Evolutionary conservation across 805 yeast species (phyloP).

Genomic region (Groenewaldozyma salmanticensis): DNA sequence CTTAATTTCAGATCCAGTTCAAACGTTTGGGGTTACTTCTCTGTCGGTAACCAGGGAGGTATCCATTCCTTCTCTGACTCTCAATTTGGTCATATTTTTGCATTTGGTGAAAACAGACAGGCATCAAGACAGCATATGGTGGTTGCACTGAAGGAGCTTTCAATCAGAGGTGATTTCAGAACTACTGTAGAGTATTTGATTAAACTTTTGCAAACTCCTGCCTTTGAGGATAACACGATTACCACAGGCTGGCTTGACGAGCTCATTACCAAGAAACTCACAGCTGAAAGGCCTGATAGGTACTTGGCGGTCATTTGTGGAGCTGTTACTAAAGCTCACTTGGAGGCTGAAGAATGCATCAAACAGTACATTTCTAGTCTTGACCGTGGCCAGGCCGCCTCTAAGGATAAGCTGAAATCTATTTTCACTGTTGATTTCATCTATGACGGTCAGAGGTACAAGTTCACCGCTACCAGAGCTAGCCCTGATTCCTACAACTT

Average conservation of each 20-base stretch:
- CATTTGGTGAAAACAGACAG: constrained; percentile 97
- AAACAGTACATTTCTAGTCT: constrained; percentile 64
- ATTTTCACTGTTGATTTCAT: constrained; percentile 90
- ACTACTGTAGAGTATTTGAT: constrained; percentile 96
- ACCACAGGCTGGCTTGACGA: constrained; percentile 99
- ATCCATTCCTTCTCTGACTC: constrained; percentile 98
- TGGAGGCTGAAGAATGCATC: constrained; percentile 61
- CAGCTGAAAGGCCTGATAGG: constrained; percentile 95
- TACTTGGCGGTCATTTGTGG: constrained; percentile 90
- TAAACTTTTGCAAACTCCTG: constrained; percentile 91
- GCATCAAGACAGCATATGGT: constrained; percentile 99
- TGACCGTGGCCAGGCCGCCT: constrained; percentile 92
- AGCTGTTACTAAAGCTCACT: constrained; percentile 92
- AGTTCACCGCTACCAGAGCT: constrained; percentile 92
- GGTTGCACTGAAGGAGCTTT: constrained; percentile 91
- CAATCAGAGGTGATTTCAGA: constrained; percentile 96
- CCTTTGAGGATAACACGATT: constrained; percentile 89
- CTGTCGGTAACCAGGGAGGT: constrained; percentile 92
- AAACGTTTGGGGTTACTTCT: constrained; percentile 99
- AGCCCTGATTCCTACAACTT: constrained; percentile 77
- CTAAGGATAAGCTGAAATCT: constrained; percentile 70
- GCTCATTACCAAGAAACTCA: constrained; percentile 81
- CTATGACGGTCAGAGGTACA: constrained; percentile 86
- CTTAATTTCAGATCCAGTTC: constrained; percentile 94
- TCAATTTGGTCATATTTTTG: constrained; percentile 97